phyloP scores from a whole-genome alignment of 2,329 filamentous ascomycete genomes.

The Balansia obtecta region DNA sequence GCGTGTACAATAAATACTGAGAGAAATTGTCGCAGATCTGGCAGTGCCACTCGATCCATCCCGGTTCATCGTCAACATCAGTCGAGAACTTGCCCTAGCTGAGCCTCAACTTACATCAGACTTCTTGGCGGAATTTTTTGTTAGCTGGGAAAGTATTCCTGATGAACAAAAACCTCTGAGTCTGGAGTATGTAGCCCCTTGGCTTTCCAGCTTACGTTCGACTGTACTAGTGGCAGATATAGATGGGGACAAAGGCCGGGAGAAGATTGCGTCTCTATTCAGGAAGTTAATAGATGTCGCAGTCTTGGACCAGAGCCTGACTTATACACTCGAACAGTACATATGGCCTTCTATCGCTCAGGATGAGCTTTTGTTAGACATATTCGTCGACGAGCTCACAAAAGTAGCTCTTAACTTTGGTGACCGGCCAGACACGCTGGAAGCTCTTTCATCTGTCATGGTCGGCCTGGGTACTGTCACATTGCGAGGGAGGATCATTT shows the following conservation, averaged over 20 bases:
- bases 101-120: constrained; percentile 57
- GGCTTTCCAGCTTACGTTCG: constrained; percentile 49
- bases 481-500: constrained; percentile 51
- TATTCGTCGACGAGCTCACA: constrained; percentile 54
- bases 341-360: constrained; percentile 53
- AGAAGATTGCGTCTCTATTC: constrained; percentile 51
- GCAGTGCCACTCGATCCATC: constrained; percentile 51
- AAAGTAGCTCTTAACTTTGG: constrained; percentile 48
- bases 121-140: constrained; percentile 62
- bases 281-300: constrained; percentile 55
- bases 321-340: constrained; percentile 49
- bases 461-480: constrained; percentile 53
- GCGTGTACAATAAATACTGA: not conserved
- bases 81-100: constrained; percentile 46
- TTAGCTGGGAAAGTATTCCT: constrained; percentile 58
- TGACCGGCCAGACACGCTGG: constrained; percentile 44
- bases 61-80: constrained; percentile 53
- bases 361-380: constrained; percentile 53
- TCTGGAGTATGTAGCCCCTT: constrained; percentile 58
- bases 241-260: constrained; percentile 53
- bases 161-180: constrained; percentile 55
- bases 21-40: constrained; percentile 31
- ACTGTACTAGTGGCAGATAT: constrained; percentile 44
- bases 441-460: constrained; percentile 49
- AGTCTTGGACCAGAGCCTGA: constrained; percentile 45